Percentiles rank a stretch among this genome's conserved stretches.
These are phyloP conservation scores for Sclerotiophoma versabilis DNA, from an alignment of 2,329 filamentous ascomycete genomes.

Conservation along the genomic window DNA sequence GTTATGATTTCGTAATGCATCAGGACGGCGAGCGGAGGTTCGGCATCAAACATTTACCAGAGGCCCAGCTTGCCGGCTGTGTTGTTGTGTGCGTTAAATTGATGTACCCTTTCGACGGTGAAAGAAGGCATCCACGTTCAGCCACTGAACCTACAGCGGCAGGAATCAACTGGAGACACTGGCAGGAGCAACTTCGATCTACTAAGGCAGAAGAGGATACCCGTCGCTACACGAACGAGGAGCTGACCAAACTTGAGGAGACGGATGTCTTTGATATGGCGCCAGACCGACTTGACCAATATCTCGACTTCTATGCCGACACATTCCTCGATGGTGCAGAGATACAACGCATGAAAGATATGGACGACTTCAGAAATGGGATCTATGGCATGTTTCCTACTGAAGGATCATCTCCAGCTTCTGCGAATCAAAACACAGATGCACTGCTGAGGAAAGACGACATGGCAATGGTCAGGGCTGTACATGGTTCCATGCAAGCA, in stretches of 20 bases:
- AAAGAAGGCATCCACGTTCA: conserved; percentile 59
- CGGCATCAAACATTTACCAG: conserved; percentile 60
- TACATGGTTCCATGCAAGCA: conserved; percentile 53
- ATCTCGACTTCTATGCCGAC: conserved; percentile 77
- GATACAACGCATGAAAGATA: conserved; percentile 41
- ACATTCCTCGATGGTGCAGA: conserved; percentile 64
- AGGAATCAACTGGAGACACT: conserved; percentile 75
- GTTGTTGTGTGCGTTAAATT: conserved; percentile 81
- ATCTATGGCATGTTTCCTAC: conserved; percentile 55
- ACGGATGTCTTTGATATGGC: conserved; percentile 69
- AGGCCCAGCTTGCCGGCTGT: conserved; percentile 74
- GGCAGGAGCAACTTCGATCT: conserved; percentile 55
- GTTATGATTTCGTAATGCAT: conserved; percentile 66
- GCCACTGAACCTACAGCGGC: conserved; percentile 64
- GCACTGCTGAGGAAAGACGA: conserved; percentile 31
- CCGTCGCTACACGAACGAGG: conserved; percentile 47
- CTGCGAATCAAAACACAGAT: not conserved
- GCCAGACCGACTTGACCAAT: conserved; percentile 71
- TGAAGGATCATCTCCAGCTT: conserved; percentile 6
- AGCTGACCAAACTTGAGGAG: conserved; percentile 64
- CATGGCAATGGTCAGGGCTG: conserved; percentile 50
- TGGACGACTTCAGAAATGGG: conserved; percentile 50
- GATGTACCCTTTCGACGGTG: conserved; percentile 74
- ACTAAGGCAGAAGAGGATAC: conserved; percentile 5
- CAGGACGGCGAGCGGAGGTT: conserved; percentile 37